Conservation (phyloP, 2,329 filamentous ascomycete genomes). For the Claviceps purpurea region DNA sequence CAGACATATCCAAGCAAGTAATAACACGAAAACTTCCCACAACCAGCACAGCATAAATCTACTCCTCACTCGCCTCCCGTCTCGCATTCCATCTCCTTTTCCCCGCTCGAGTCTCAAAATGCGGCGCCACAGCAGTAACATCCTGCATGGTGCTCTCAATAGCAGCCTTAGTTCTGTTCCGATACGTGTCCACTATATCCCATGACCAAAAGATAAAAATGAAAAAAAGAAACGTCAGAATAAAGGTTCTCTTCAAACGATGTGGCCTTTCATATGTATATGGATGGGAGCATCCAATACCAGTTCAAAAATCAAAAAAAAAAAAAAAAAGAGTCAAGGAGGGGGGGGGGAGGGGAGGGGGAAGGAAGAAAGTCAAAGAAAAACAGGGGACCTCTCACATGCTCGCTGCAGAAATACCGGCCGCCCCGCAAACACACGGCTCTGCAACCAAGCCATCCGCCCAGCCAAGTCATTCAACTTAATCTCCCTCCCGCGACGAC, state of each 20-base stretch:
- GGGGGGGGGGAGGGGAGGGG: too few species aligned
- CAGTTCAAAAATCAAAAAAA: too few species aligned
- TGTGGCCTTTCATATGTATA: too few species aligned
- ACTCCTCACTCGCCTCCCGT: constrained; percentile 16
- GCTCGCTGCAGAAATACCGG: constrained; percentile 84
- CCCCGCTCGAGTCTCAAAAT: constrained; percentile 79
- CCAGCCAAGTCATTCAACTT: constrained; percentile 86
- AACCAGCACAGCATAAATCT: too few species aligned
- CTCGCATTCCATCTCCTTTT: constrained; percentile 58
- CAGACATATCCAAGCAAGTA: too few species aligned
- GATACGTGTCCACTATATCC: constrained; percentile 71
- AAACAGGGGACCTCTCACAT: constrained; percentile 40
- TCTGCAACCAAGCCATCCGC: constrained; percentile 94
- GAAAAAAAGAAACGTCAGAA: too few species aligned
- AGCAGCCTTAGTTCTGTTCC: constrained; percentile 75
- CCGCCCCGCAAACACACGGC: constrained; percentile 74
- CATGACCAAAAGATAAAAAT: too few species aligned
- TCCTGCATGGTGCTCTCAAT: constrained; percentile 72
- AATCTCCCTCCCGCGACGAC: constrained; percentile 67
- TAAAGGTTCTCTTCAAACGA: too few species aligned
- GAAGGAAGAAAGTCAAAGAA: too few species aligned
- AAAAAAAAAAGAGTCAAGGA: too few species aligned
- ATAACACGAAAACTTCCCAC: too few species aligned
- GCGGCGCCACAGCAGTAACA: constrained; percentile 57
- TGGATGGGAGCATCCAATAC: too few species aligned